A percentile compares a stretch with the other conserved stretches of the same genome.
phyloP scores from a whole-genome alignment of 2,329 filamentous ascomycete genomes.

The Arthrobotrys entomopaga region DNA sequence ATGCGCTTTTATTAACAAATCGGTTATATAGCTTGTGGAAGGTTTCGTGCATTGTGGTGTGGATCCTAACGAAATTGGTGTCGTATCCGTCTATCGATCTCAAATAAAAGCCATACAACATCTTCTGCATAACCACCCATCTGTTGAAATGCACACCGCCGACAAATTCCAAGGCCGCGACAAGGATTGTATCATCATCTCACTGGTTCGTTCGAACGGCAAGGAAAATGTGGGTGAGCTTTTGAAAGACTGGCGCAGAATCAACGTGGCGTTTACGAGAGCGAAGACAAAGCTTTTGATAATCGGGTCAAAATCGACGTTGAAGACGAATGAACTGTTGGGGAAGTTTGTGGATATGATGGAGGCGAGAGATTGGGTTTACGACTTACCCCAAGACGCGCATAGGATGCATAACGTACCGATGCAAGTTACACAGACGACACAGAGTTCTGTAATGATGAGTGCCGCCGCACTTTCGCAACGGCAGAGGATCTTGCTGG shows the following conservation, averaged over 20 bases:
- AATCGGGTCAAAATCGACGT: constrained; percentile 80
- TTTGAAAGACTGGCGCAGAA: constrained; percentile 87
- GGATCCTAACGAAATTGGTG: constrained; percentile 79
- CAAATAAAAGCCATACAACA: constrained; percentile 82
- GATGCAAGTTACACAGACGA: constrained; percentile 65
- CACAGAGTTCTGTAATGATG: constrained; percentile 50
- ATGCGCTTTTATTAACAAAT: constrained; percentile 12
- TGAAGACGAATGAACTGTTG: constrained; percentile 79
- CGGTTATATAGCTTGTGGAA: constrained; percentile 77
- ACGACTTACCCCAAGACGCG: constrained; percentile 74
- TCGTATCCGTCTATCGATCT: constrained; percentile 96
- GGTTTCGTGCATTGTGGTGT: constrained; percentile 80
- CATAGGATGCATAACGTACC: constrained; percentile 73
- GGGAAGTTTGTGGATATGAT: constrained; percentile 80
- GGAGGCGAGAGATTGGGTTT: constrained; percentile 80
- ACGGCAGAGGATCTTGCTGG: constrained; percentile 57
- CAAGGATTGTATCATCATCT: constrained; percentile 90
- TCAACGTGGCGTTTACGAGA: constrained; percentile 95
- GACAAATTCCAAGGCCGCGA: constrained; percentile 97
- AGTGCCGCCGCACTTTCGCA: constrained; percentile 52
- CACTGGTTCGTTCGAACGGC: constrained; percentile 87
- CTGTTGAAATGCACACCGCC: constrained; percentile 93
- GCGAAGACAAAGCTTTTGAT: constrained; percentile 92
- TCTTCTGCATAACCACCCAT: constrained; percentile 69
- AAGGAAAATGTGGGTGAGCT: constrained; percentile 85